Base-by-base conservation (phyloP, 2,329 filamentous ascomycete species). In the Penicillium sp. region DNA sequence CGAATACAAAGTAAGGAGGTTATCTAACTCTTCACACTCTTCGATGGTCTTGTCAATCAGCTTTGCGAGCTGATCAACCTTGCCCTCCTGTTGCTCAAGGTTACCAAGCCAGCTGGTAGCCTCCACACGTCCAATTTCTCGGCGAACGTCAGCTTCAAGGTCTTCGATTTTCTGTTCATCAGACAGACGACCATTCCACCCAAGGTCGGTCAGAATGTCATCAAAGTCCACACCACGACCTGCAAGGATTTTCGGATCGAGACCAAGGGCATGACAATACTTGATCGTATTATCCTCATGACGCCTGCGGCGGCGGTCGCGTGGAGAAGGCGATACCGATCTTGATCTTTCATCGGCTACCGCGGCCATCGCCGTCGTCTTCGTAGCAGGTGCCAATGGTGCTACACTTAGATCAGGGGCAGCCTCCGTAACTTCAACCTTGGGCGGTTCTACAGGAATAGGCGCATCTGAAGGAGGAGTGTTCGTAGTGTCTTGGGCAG, bases 1-100 rank as follows among this genome's bases (percentile, higher is more conserved):
- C 51, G 91, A 92, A 77, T 99, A 99, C 38, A 99, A 81, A 0
- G 95, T 99, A 56, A 99, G 82, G 45, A 99, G 83, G 63, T 96
- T 96, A 75, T 99, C 95, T 61, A 99, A 83, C 79, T 98, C 94
- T 70, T 99, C 96, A 71, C 95, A 98, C 79, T 99, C 95, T 21
- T 89, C 86, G 70, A 99, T 93, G n/a, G 93, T 91, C 66, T 90
- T 85, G 73, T 99, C 94, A 58, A 99, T 89, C 58, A 96, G 88
- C 61, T 83, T 86, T 70, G 94, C 93, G 68, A 99, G 92, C 29
- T 91, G 90, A 61, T 92, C 90, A 2, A 97, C 91, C 61, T 94
- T 88, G 64, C 95, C 93, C 73, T 98, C 94, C 70, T 97, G 93
- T 67, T 95, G 91, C 67, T 94, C 86, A 58, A 88, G 79, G 63